Conservation (phyloP, 2,329 filamentous ascomycete species). For the Xylaria arbuscula region DNA sequence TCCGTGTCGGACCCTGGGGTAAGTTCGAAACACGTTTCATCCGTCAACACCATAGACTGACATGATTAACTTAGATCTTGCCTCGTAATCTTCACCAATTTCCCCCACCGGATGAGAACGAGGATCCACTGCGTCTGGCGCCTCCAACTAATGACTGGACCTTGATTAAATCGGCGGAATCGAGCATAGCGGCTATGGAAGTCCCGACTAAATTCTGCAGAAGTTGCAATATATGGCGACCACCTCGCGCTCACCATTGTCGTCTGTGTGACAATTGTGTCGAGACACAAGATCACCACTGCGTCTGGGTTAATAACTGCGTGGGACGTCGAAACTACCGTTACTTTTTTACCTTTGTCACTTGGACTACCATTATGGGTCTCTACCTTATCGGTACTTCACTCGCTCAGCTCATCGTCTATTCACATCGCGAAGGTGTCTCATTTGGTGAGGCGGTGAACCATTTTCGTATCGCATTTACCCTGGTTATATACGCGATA, state of each 20-base stretch:
- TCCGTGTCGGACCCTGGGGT: conserved; percentile 93
- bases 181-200: conserved; percentile 88
- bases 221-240: conserved; percentile 97
- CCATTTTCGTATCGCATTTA: conserved; percentile 83
- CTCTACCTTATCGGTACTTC: conserved; percentile 81
- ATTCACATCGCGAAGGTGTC: conserved; percentile 70
- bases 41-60: conserved; percentile 14
- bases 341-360: conserved; percentile 95
- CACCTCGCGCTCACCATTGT: conserved; percentile 94
- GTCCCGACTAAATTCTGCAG: conserved; percentile 98
- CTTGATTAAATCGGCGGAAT: conserved; percentile 83
- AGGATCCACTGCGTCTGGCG: conserved; percentile 83
- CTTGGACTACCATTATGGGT: conserved; percentile 78
- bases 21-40: conserved; percentile 56
- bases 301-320: conserved; percentile 99
- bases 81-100: conserved; percentile 92
- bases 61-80: conserved; percentile 72
- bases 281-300: conserved; percentile 97
- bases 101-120: conserved; percentile 77
- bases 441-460: conserved; percentile 76
- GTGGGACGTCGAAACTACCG: conserved; percentile 97
- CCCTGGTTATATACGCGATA: conserved; percentile 85
- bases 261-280: conserved; percentile 97
- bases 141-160: conserved; percentile 95
- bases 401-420: conserved; percentile 82